Evolutionary conservation across 495 filamentous ascomycete species (phyloP).

Genomic region (Elasticomyces elasticus): DNA sequence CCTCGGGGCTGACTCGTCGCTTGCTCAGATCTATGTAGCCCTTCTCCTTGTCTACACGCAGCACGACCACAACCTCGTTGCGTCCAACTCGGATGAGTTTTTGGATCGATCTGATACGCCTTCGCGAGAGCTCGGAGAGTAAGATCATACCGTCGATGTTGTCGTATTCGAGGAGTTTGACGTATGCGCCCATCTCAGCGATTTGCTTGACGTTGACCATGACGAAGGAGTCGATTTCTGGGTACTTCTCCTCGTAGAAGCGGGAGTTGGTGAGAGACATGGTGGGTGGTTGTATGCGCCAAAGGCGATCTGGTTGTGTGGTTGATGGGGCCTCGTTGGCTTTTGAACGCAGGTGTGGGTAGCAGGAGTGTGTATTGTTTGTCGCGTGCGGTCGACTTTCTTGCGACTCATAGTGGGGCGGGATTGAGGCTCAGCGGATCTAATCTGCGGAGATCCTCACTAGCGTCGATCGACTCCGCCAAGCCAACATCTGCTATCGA

Average conservation of each 20-base stretch:
- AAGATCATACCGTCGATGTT: conserved; percentile 99
- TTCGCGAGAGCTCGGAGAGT: conserved; percentile 86
- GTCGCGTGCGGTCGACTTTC: not conserved
- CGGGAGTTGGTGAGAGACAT: conserved; percentile 99
- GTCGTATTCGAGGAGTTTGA: conserved; percentile 98
- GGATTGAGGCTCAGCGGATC: no score
- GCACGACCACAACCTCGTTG: conserved; percentile 96
- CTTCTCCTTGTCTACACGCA: conserved; percentile 98
- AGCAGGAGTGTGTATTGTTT: not conserved
- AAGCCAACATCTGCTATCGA: no score
- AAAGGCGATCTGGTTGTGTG: not conserved
- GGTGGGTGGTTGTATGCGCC: not conserved
- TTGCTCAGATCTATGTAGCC: conserved; percentile 99
- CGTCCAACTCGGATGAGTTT: conserved; percentile 96
- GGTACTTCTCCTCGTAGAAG: conserved; percentile 97
- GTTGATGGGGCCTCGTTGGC: not conserved
- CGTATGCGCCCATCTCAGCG: conserved; percentile 98
- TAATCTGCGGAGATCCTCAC: no score
- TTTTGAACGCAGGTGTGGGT: not conserved
- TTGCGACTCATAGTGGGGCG: no score
- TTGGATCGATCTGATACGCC: conserved; percentile 96
- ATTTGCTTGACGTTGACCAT: conserved; percentile 83
- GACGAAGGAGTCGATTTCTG: conserved; percentile 97
- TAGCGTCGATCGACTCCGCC: no score
- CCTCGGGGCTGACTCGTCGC: conserved; percentile 91